Percentiles rank a stretch among this genome's conserved stretches.
Conservation (phyloP, 306 rosid species). For the Vigna unguiculata region DNA sequence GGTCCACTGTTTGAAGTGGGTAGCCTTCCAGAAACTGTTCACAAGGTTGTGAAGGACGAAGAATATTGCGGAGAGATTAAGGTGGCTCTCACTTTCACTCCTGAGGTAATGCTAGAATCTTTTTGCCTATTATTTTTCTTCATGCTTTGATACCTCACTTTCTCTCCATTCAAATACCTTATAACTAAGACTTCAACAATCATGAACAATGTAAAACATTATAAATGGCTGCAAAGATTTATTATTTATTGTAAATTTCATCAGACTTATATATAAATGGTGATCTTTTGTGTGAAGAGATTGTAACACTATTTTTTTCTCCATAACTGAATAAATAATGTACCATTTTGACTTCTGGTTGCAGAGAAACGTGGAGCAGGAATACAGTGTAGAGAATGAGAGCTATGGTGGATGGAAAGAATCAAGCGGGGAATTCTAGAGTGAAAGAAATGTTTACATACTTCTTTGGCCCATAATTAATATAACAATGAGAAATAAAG, state of each 20-base stretch:
- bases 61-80: constrained; percentile 57
- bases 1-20: constrained; percentile 50
- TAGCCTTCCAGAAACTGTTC: constrained; percentile 43
- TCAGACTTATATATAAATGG: too few species aligned
- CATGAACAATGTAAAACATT: too few species aligned
- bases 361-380: constrained; percentile 38
- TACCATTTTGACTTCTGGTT: not conserved
- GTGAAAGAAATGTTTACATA: constrained; percentile 17
- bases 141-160: constrained; percentile 29
- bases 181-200: too few species aligned
- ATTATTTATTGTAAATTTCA: too few species aligned
- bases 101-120: constrained; percentile 45
- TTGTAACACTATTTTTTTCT: too few species aligned
- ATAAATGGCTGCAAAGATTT: too few species aligned
- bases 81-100: constrained; percentile 56
- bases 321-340: too few species aligned
- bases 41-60: constrained; percentile 54
- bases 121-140: constrained; percentile 5
- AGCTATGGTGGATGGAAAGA: constrained; percentile 47
- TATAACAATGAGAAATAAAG: not conserved
- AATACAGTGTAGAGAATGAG: constrained; percentile 14
- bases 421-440: constrained; percentile 33
- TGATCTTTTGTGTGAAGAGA: too few species aligned
- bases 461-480: not conserved
- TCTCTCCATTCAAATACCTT: not conserved